Conservation (phyloP, 2,329 filamentous ascomycete species). For the Scytalidium sp. region DNA sequence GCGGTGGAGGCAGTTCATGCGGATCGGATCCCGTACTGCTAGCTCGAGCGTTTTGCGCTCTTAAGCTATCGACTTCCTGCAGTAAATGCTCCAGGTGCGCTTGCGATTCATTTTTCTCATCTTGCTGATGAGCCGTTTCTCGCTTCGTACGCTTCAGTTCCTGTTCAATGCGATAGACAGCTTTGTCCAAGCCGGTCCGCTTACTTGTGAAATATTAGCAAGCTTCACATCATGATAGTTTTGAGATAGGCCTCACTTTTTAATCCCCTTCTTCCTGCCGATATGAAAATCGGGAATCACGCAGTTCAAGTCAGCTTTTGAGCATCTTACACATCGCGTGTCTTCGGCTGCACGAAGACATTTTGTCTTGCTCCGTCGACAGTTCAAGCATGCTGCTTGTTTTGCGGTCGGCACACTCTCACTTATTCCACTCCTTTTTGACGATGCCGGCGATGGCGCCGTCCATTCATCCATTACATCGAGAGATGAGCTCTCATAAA, state of each 20-base stretch:
- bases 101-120: slow-evolving; percentile 34
- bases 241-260: slow-evolving; percentile 54
- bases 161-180: slow-evolving; percentile 70
- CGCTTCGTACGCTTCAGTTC: slow-evolving; percentile 54
- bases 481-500: background rate
- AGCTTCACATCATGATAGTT: background rate
- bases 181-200: slow-evolving; percentile 70
- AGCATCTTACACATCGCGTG: slow-evolving; percentile 58
- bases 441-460: background rate
- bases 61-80: background rate
- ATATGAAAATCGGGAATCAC: slow-evolving; percentile 71
- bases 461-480: background rate
- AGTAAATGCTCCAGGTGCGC: background rate
- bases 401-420: slow-evolving; percentile 10
- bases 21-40: slow-evolving; percentile 16
- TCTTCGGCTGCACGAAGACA: slow-evolving; percentile 56
- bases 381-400: slow-evolving; percentile 58
- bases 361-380: slow-evolving; percentile 65
- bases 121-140: slow-evolving; percentile 34
- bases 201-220: slow-evolving; percentile 48
- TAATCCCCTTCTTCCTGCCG: slow-evolving; percentile 72
- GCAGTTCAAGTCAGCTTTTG: slow-evolving; percentile 56
- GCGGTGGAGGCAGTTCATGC: slow-evolving; percentile 1
- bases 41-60: slow-evolving; percentile 17
- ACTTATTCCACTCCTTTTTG: background rate